Evolutionary conservation across 2,329 filamentous ascomycete species (phyloP), one percentile per base, ranked within the genome.

Genomic region (Neoascochyta sp.): DNA sequence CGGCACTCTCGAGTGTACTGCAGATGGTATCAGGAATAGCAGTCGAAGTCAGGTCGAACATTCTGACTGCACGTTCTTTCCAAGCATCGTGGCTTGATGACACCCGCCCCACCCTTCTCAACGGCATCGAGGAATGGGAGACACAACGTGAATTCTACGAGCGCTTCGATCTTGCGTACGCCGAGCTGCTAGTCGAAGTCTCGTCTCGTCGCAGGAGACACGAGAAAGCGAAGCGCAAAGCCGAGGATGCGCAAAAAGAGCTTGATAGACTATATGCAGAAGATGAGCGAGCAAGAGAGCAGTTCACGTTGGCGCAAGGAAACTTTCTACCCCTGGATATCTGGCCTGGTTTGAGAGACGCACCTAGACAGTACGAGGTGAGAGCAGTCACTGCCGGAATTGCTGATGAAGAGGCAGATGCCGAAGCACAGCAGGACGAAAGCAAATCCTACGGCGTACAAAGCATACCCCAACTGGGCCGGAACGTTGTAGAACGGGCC

Each of bases 251-350:
- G 1, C 79, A 81, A 56, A 78, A 82, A 36, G 82, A 81, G 45
- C 73, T 95, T 7, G 80, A 89, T 36, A 80, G 78, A 54, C 68
- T 96, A 7, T 78, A 84, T 39, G 76, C 85, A 9, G 66, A 78
- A 9, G 92, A 98, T 59, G 47, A 76, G 33, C 71, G 70, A 22
- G 80, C 87, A 41, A 74, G 92, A 20, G 83, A 93, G 42, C 69
- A 75, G 0, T 96, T 98, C 60, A 76, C 84, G 18, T 72, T 81
- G 16, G 83, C 94, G 23, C 81, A 92, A 9, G 89, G 88, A 6
- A 86, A 93, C 43, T 94, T 80, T 56, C 65, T 98, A 8, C 92
- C 92, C 0, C 81, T 82, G 0, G 88, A 95, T 58, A 77, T 95
- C 13, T 95, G 88, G 87, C 81, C 80, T 0, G 84, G 82, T 1